Evolutionary conservation across 1,139 yeast genomes (phyloP), one percentile per base, ranked within the genome.

Genomic region (Sugiyamaella novakii): DNA sequence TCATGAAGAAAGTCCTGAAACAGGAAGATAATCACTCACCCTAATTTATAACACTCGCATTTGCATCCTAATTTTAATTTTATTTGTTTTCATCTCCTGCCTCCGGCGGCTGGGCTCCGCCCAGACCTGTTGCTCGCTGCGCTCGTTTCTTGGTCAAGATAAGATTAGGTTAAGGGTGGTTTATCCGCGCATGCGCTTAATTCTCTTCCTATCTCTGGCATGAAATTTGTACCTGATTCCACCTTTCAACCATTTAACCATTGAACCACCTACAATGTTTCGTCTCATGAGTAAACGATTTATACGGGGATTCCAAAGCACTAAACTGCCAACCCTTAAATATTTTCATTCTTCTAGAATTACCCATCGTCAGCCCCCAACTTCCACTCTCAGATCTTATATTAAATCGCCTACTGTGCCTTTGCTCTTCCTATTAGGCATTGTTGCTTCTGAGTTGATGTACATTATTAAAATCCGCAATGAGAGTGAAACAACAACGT

Each of bases 391-490:
- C 14, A 36, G 50, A 14, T 42, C 43, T n/a, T 47, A 47, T 21
- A n/a, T 43, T 12, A 18, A 21, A 6, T 43, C 51, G 10, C 51
- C 51, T 14, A 38, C 44, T 1, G 15, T 29, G 21, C 41, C 48
- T 8, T 17, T 48, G n/a, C 37, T 48, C 18, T 43, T 48, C 19
- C 34, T 48, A 3, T 40, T 48, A 2, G 48, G 51, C 3, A 27
- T 48, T 6, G 39, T 42, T 2, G 43, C 47, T 12, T 48, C 51
- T 2, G 51, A 48, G 18, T 25, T 48, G 12, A 48, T 48, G 51
- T 48, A 48, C 21, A 48, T 48, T 19, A 48, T 48, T 18, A 48
- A 48, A 33, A 24, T 48, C 24, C 39, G 44, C 37, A 48, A 43
- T 28, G 51, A 48, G 8, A 38, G 27, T 17, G 51, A 48, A n/a